Conservation (phyloP, 73 alveolate species). For the Tetrahymena borealis region DNA sequence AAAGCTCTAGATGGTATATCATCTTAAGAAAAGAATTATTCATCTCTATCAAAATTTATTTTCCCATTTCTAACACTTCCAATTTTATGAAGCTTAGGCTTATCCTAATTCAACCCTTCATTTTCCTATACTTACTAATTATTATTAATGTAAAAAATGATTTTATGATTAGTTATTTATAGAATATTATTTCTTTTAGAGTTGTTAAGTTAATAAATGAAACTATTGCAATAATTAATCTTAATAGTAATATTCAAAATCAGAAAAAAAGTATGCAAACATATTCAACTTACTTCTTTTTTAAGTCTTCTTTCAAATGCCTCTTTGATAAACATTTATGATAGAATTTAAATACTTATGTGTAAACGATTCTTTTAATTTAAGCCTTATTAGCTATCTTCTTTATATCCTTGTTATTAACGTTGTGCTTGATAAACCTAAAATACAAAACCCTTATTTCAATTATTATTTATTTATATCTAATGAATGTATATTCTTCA, state of each 20-base stretch:
- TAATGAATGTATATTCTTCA: too few species aligned
- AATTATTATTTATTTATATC: too few species aligned
- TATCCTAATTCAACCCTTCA: slow-evolving; percentile 11
- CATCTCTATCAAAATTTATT: slow-evolving; percentile 39
- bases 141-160: neutral
- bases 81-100: slow-evolving; percentile 30
- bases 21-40: slow-evolving; percentile 34
- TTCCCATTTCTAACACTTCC: slow-evolving; percentile 34
- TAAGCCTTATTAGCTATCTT: too few species aligned
- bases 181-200: neutral
- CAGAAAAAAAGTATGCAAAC: neutral
- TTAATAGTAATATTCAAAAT: neutral
- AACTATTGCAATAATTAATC: neutral
- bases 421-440: too few species aligned
- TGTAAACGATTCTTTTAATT: too few species aligned
- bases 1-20: slow-evolving; percentile 28
- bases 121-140: slow-evolving; percentile 8
- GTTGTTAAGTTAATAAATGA: neutral
- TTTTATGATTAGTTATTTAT: neutral
- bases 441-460: too few species aligned
- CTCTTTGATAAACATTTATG: slow-evolving; percentile 33
- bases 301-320: slow-evolving; percentile 34
- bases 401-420: too few species aligned
- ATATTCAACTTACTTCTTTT: neutral
- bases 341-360: neutral